These are phyloP conservation scores for Aureobasidium sp. DNA, from an alignment of 2,329 filamentous ascomycete genomes.

Conservation along the genomic window DNA sequence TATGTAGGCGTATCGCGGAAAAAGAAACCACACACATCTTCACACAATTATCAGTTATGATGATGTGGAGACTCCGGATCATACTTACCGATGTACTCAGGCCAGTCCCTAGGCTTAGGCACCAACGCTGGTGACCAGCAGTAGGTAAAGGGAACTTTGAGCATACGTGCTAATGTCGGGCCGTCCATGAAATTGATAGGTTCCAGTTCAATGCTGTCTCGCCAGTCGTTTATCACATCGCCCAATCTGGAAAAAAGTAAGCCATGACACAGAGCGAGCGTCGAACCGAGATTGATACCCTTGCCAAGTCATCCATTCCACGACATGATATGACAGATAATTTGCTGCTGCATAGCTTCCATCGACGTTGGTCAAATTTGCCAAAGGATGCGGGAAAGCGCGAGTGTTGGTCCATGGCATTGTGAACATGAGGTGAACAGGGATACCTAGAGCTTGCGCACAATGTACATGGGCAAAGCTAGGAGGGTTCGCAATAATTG, in stretches of 20 bases:
- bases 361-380: slow-evolving; percentile 69
- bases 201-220: slow-evolving; percentile 59
- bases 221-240: slow-evolving; percentile 83
- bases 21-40: slow-evolving; percentile 55
- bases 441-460: slow-evolving; percentile 66
- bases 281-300: slow-evolving; percentile 44
- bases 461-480: slow-evolving; percentile 70
- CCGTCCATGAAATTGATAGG: slow-evolving; percentile 73
- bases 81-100: slow-evolving; percentile 54
- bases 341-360: slow-evolving; percentile 71
- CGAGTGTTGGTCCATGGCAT: slow-evolving; percentile 89
- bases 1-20: slow-evolving; percentile 63
- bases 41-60: not conserved
- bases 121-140: slow-evolving; percentile 81
- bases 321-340: slow-evolving; percentile 72
- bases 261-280: slow-evolving; percentile 27
- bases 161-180: slow-evolving; percentile 65
- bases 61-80: not conserved
- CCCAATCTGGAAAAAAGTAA: slow-evolving; percentile 26
- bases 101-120: slow-evolving; percentile 73
- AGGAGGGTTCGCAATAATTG: slow-evolving; percentile 70
- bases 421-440: slow-evolving; percentile 83
- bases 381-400: slow-evolving; percentile 77
- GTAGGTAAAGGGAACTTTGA: slow-evolving; percentile 79
- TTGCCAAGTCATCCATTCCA: slow-evolving; percentile 92